Evolutionary conservation across 2,329 filamentous ascomycete genomes (phyloP), one percentile per base, ranked within the genome.

Genomic region (Ampelomyces quisqualis): DNA sequence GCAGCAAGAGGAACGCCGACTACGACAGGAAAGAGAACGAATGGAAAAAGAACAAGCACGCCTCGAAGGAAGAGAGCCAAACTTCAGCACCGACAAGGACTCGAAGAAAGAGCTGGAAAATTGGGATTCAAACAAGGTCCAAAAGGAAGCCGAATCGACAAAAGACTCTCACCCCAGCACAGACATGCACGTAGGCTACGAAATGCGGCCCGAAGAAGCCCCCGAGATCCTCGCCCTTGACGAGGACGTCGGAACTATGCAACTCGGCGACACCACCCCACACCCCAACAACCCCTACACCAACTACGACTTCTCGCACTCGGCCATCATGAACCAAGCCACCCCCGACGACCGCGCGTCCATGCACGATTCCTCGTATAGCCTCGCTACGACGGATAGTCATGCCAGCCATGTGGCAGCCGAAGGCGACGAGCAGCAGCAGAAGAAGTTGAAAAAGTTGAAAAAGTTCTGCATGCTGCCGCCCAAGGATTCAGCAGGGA

Each of bases 381-480:
- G 58, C 1, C 40, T 57, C n/a, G 33, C 49, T 8, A 59, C 54
- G n/a, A 50, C 36, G 21, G 49, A 55, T 31, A 55, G 45, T 32
- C 43, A 44, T 8, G 40, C 34, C 3, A 49, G 38, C 6, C 31
- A 45, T 7, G 35, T 28, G 4, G 13, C 32, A 7, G 21, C 18
- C 3, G 22, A 21, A 0, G 30, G 44, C 5, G 28, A 45, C 2
- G 45, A 43, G 9, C 18, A 23, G 4, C 23, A 58, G 57, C 39
- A 62, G 21, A 72, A 69, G 52, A 66, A 55, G 52, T 65, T 54
- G 19, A 64, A 66, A 31, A 84, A 84, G 55, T 76, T 85, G 35
- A 79, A 81, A 43, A 91, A 87, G 58, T 95, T 96, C 66, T 93
- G 89, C 69, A 81, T 83, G 54, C 69, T 91, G 3, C 88, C 79